Evolutionary conservation across 371 early-diverging fungal species (phyloP), one percentile per base, ranked within the genome.

Genomic region (Chytridium lagenaria): DNA sequence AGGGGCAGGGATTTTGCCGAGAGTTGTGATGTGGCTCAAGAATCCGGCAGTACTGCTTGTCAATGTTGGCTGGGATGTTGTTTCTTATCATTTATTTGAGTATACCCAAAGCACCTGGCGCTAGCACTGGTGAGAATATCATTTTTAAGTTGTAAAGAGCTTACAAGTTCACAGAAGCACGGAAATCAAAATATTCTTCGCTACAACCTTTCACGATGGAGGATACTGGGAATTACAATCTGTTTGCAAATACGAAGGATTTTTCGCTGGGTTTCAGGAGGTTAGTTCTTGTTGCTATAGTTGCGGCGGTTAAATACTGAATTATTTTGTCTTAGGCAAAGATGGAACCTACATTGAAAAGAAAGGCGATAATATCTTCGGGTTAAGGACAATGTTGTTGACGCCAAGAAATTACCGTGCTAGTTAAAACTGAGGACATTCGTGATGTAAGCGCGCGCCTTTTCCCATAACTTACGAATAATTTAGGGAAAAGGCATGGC

Each of bases 291-390:
- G n/a, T n/a, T n/a, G n/a, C n/a, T n/a, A n/a, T n/a, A n/a, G n/a
- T n/a, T n/a, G n/a, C n/a, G n/a, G n/a, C n/a, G n/a, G n/a, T n/a
- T n/a, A n/a, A n/a, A n/a, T n/a, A n/a, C n/a, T n/a, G n/a, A n/a
- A n/a, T 44, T 44, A 12, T 44, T 44, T 44, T 44, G 7, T 19
- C 19, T 44, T 44, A 44, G 36, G 31, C 2, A 37, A 34, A 33
- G 63, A 63, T 63, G 63, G 63, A 37, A 34, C 63, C 37, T 63
- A 10, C 23, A 34, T 63, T 37, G 63, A 63, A 37, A 26, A 37
- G 36, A 19, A 37, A 37, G 34, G 37, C 5, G 33, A 63, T 10
- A 63, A 23, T 12, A 63, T 63, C 23, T 16, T 63, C n/a, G n/a
- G 30, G 31, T 63, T 10, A 63, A 63, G 34, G 31, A 63, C n/a